phyloP scores from a whole-genome alignment of 192 early-diverging fungal species.

The Podila clonocystis region DNA sequence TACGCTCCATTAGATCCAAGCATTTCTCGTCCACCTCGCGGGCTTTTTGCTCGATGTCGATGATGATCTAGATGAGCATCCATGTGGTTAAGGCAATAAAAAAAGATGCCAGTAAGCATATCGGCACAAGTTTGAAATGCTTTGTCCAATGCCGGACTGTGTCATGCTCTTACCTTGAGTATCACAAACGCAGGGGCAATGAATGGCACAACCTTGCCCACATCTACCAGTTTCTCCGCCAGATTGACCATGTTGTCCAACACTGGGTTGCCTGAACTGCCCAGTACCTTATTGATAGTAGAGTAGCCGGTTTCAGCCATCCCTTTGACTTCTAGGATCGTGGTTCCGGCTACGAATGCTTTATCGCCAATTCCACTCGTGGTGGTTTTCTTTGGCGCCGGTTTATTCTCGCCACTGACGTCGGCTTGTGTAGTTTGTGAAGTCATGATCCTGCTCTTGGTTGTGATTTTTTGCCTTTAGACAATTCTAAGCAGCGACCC shows the following conservation, averaged over 20 bases:
- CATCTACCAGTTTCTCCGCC: conserved; percentile 52
- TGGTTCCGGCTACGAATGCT: conserved; percentile 9
- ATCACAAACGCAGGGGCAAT: conserved; percentile 62
- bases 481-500: no score
- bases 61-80: conserved; percentile 42
- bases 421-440: no score
- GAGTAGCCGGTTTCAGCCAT: background rate
- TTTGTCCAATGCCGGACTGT: background rate
- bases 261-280: conserved; percentile 25
- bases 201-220: conserved; percentile 58
- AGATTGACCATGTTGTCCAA: conserved; percentile 41
- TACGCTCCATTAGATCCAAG: conserved; percentile 58
- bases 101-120: conserved; percentile 9
- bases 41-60: conserved; percentile 58
- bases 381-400: background rate
- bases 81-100: background rate
- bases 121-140: background rate
- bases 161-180: conserved; percentile 40
- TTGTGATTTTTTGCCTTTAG: no score
- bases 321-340: background rate
- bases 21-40: conserved; percentile 63
- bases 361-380: background rate
- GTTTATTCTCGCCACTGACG: no score
- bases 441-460: no score
- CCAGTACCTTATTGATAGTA: conserved; percentile 4